These are phyloP conservation scores for Fusarium papillatum DNA, from an alignment of 2,329 filamentous ascomycete genomes.

Conservation along the genomic window DNA sequence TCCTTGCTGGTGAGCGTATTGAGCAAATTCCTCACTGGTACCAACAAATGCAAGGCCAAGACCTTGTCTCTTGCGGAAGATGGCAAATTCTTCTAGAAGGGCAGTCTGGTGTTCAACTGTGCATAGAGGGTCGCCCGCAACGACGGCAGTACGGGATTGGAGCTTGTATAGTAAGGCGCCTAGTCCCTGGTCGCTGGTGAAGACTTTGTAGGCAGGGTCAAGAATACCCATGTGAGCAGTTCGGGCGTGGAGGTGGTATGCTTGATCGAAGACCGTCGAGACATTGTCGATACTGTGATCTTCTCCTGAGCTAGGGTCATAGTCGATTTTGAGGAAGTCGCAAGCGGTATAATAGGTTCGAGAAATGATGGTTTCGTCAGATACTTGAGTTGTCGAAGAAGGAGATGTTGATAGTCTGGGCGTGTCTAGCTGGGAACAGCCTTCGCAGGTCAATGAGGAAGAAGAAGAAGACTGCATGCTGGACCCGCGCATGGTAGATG, in stretches of 20 bases:
- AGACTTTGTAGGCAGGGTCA: conserved; percentile 12
- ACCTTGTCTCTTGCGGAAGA: background rate
- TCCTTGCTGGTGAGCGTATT: conserved; percentile 2
- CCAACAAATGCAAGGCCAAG: conserved; percentile 13
- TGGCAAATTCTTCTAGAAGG: background rate
- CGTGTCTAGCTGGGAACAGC: background rate
- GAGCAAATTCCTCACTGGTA: background rate
- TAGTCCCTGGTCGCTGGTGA: background rate
- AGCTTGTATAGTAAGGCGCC: conserved; percentile 12
- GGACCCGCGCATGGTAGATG: background rate
- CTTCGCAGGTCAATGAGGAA: background rate
- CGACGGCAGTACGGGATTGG: background rate
- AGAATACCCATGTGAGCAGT: conserved; percentile 26
- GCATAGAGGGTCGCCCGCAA: conserved; percentile 14
- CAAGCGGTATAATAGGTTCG: background rate
- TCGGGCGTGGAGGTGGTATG: conserved; percentile 5
- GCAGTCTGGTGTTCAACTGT: background rate
- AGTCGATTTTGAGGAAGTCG: background rate
- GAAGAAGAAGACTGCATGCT: background rate
- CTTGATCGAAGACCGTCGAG: background rate
- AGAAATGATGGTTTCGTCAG: background rate
- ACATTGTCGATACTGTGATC: background rate
- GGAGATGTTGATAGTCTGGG: conserved; percentile 2
- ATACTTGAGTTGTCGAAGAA: background rate
- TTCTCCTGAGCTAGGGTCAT: background rate